Base-by-base conservation (phyloP, 768 basidiomycete species). In the Gloeopeniophorella convolvens region DNA sequence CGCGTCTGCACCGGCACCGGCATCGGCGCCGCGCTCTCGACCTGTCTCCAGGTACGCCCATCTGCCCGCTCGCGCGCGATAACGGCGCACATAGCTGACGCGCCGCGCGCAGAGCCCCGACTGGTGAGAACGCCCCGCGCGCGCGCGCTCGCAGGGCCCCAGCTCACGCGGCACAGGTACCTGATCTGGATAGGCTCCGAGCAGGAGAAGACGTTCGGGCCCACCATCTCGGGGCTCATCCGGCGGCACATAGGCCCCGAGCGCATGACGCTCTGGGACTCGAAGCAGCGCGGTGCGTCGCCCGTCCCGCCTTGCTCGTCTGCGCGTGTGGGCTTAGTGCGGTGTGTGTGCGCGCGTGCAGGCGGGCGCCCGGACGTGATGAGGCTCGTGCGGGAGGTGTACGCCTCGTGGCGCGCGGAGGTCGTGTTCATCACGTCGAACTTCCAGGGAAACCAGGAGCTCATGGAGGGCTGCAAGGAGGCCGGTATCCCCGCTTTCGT, bases 381-480 rank as follows among this genome's bases (percentile, higher is more conserved):
- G 82, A 82, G 85, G 62, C 65, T 89, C 45, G 62, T 89, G 61
- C 80, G 78, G 60, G 83, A 89, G 52, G 76, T 72, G 3, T 85
- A 85, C 58, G 63, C 74, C 23, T 74, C 72, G 36, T 89, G 83
- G 82, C 71, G 78, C 34, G 86, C 86, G 2, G 86, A 89, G 69
- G 82, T 89, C 37, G 80, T 89, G 23, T 86, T 89, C 66, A 85
- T 89, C 65, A 89, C 86, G 7, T 88, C 85, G n/a, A 89, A 89
- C 68, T 83, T 76, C 59, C 73, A 79, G 33, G 86, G 86, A 24
- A 89, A 89, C 65, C 71, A 75, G 12, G 85, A 89, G 60, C 82
- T 89, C 53, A 87, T 86, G 76, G 72, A 83, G 63, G 86, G 84
- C 18, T 88, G 80, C 70, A 86, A 82, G 65, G 74, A 74, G 56